These are phyloP conservation scores for Austroboletus novae-zelandiae DNA, from an alignment of 1,284 basidiomycete species.

Conservation along the genomic window DNA sequence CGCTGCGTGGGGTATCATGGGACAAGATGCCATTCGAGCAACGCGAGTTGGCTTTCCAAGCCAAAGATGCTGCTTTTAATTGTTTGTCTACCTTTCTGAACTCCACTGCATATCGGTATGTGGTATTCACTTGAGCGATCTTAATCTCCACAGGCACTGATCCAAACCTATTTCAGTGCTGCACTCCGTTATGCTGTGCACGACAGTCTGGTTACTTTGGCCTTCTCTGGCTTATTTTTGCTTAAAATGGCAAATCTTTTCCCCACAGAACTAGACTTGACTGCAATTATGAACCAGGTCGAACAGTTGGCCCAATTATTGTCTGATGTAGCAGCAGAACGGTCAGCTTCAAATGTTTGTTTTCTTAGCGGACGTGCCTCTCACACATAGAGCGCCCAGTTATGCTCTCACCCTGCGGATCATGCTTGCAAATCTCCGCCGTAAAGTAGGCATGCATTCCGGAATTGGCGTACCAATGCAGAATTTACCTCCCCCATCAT, in stretches of 20 bases:
- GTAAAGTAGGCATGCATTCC: slow-evolving; percentile 73
- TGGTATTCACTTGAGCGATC: not conserved
- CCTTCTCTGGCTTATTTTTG: slow-evolving; percentile 89
- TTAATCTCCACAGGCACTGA: not conserved
- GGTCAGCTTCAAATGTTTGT: slow-evolving; percentile 39
- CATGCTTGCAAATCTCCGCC: slow-evolving; percentile 86
- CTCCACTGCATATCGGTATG: slow-evolving; percentile 73
- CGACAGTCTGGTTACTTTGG: slow-evolving; percentile 87
- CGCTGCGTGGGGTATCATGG: slow-evolving; percentile 86
- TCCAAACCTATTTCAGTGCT: slow-evolving; percentile 44
- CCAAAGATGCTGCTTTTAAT: slow-evolving; percentile 85
- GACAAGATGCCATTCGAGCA: slow-evolving; percentile 95
- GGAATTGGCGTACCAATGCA: slow-evolving; percentile 51
- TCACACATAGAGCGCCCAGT: slow-evolving; percentile 35
- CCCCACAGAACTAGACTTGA: slow-evolving; percentile 75
- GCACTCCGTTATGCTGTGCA: slow-evolving; percentile 88
- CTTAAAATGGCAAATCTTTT: slow-evolving; percentile 90
- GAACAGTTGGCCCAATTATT: slow-evolving; percentile 81
- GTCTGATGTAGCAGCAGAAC: slow-evolving; percentile 84
- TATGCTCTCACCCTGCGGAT: slow-evolving; percentile 87
- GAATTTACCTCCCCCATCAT: slow-evolving; percentile 46
- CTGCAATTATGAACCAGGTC: slow-evolving; percentile 71
- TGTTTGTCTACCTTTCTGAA: slow-evolving; percentile 81
- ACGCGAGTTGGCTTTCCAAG: slow-evolving; percentile 89
- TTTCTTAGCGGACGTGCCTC: slow-evolving; percentile 4